phyloP scores from a whole-genome alignment of 192 early-diverging fungal genomes.

The Obelidium mucronatum region DNA sequence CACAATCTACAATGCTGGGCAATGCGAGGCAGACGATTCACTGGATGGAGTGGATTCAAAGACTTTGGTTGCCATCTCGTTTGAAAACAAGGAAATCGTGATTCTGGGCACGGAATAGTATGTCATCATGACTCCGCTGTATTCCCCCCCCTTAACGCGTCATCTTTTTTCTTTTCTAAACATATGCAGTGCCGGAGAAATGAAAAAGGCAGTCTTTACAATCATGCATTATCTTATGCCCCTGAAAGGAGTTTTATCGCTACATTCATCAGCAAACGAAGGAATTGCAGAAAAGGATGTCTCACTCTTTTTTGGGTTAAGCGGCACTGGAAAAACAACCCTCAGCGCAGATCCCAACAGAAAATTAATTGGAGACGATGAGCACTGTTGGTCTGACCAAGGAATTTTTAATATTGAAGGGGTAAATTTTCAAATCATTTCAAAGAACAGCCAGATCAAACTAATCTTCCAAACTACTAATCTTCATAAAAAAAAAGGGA shows the following conservation, averaged over 20 bases:
- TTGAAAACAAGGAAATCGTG: slow-evolving; percentile 86
- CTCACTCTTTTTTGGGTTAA: slow-evolving; percentile 94
- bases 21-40: slow-evolving; percentile 79
- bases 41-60: slow-evolving; percentile 85
- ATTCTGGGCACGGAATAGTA: slow-evolving; percentile 91
- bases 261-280: slow-evolving; percentile 92
- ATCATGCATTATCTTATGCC: slow-evolving; percentile 98
- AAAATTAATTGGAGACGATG: slow-evolving; percentile 91
- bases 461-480: neutral
- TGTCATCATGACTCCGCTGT: no score
- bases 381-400: slow-evolving; percentile 93
- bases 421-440: neutral
- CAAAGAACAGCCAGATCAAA: neutral
- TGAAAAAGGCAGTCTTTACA: slow-evolving; percentile 71
- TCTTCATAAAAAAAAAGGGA: slow-evolving; percentile 58
- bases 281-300: slow-evolving; percentile 48
- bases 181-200: slow-evolving; percentile 25
- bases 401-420: slow-evolving; percentile 97
- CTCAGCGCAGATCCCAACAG: slow-evolving; percentile 87
- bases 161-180: neutral
- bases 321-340: slow-evolving; percentile 95
- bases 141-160: no score
- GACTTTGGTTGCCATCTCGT: slow-evolving; percentile 87
- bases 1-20: slow-evolving; percentile 90
- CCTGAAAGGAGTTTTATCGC: slow-evolving; percentile 76